A percentile compares a stretch with the other conserved stretches of the same genome.
Evolutionary conservation across 176 grass and related monocot genomes (phyloP).

Genomic region (Hsuehochloa calcarea): DNA sequence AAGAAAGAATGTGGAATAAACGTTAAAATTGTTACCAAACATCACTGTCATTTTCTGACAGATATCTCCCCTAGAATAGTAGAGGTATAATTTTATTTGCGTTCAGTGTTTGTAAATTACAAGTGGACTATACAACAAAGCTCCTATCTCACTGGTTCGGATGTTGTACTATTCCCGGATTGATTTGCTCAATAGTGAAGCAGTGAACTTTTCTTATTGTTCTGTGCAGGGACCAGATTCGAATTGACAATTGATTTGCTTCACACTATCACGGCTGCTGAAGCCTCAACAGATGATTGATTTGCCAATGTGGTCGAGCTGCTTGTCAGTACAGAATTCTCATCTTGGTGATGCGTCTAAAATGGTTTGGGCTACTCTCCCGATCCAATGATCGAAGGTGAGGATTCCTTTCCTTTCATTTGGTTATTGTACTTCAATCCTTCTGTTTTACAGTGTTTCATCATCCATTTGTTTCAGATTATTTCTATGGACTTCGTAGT

Average conservation of each 20-base stretch:
- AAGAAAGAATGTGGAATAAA: not conserved
- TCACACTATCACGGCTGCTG: not conserved
- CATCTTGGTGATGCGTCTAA: not conserved
- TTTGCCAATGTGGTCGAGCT: not conserved
- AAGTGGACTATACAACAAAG: not conserved
- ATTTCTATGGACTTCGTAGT: not conserved
- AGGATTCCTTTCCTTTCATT: not conserved
- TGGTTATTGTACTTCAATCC: not conserved
- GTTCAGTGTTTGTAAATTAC: not conserved
- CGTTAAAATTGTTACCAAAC: not conserved
- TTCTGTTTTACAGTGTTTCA: not conserved
- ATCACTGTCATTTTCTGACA: not conserved
- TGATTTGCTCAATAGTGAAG: not conserved
- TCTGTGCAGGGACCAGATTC: conserved; percentile 14
- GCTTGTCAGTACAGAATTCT: not conserved
- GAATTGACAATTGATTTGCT: not conserved
- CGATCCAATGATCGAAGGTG: not conserved
- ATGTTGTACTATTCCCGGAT: too few relatives aligned
- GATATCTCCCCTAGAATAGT: not conserved
- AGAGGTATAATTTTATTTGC: not conserved
- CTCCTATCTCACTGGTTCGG: not conserved
- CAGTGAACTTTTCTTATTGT: not conserved
- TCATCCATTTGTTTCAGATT: not conserved
- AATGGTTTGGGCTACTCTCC: not conserved
- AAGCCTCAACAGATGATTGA: not conserved